phyloP scores from a whole-genome alignment of 176 grass and related monocot species.

The Phoenix dactylifera region DNA sequence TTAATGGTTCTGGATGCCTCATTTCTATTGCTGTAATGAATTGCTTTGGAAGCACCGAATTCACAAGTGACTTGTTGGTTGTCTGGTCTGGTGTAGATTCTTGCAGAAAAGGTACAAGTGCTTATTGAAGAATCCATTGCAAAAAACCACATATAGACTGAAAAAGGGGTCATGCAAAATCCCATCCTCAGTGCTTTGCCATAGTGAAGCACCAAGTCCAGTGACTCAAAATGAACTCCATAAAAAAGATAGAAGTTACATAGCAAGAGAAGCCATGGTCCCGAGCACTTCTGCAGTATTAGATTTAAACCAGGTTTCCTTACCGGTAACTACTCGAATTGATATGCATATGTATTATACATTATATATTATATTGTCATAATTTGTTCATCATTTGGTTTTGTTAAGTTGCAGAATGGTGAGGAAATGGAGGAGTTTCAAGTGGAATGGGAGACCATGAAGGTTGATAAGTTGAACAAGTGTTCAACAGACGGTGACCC shows the following conservation, averaged over 20 bases:
- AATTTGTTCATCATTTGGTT: too few species aligned
- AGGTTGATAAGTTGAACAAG: not conserved
- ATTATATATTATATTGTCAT: too few species aligned
- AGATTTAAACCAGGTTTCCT: constrained; percentile 12
- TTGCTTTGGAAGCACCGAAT: too few species aligned
- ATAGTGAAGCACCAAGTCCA: not conserved
- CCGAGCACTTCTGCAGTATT: not conserved
- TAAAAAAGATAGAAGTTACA: not conserved
- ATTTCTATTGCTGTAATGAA: too few species aligned
- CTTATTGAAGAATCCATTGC: constrained; percentile 5
- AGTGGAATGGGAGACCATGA: not conserved
- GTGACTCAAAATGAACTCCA: not conserved
- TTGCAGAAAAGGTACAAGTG: not conserved
- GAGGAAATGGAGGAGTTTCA: not conserved
- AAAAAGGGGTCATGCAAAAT: not conserved
- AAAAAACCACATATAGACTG: not conserved
- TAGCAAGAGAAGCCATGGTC: not conserved
- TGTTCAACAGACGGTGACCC: not conserved
- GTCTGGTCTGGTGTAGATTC: not conserved
- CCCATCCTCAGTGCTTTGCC: not conserved
- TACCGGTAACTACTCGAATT: not conserved
- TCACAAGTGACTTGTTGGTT: too few species aligned
- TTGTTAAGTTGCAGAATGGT: not conserved
- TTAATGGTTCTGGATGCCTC: too few species aligned
- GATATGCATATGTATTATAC: too few species aligned